Conservation (phyloP, 2,329 filamentous ascomycete genomes). For the Exophiala aquamarina region DNA sequence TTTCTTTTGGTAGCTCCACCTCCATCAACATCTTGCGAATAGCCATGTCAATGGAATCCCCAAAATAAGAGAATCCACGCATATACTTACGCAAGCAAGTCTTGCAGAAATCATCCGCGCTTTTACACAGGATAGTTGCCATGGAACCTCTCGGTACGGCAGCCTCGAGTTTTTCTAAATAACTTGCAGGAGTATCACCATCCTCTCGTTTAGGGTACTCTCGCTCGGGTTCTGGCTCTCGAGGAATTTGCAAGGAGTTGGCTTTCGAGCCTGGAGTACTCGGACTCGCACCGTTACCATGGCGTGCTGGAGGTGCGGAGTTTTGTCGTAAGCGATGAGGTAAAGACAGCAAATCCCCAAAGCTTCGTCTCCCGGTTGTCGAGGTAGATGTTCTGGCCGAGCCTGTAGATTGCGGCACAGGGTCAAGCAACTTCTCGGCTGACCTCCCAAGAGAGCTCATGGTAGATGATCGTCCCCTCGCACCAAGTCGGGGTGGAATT, state of each 20-base stretch:
- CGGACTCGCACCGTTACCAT: constrained; percentile 61
- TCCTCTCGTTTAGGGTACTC: constrained; percentile 77
- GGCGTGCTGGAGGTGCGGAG: constrained; percentile 67
- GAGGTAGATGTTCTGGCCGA: constrained; percentile 74
- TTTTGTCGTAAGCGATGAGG: constrained; percentile 75
- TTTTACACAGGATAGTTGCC: constrained; percentile 81
- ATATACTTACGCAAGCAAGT: constrained; percentile 91
- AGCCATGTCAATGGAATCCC: constrained; percentile 97
- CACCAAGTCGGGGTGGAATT: constrained; percentile 57
- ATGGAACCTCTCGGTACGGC: constrained; percentile 78
- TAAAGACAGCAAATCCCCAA: constrained; percentile 82
- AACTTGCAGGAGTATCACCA: constrained; percentile 86
- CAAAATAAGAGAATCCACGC: constrained; percentile 91
- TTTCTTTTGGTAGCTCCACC: constrained; percentile 92
- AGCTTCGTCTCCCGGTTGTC: constrained; percentile 82
- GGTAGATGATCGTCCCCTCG: constrained; percentile 82
- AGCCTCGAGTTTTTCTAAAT: constrained; percentile 79
- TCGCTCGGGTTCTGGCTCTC: constrained; percentile 60
- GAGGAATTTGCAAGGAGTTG: constrained; percentile 75
- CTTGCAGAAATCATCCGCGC: constrained; percentile 77
- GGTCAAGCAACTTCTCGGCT: constrained; percentile 59
- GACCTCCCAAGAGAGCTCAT: constrained; percentile 77
- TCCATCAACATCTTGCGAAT: constrained; percentile 95
- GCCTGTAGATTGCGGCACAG: constrained; percentile 58
- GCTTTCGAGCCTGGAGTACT: constrained; percentile 76